Base-by-base conservation (phyloP, 345 rosid species). In the Citrus mangshanensis region DNA sequence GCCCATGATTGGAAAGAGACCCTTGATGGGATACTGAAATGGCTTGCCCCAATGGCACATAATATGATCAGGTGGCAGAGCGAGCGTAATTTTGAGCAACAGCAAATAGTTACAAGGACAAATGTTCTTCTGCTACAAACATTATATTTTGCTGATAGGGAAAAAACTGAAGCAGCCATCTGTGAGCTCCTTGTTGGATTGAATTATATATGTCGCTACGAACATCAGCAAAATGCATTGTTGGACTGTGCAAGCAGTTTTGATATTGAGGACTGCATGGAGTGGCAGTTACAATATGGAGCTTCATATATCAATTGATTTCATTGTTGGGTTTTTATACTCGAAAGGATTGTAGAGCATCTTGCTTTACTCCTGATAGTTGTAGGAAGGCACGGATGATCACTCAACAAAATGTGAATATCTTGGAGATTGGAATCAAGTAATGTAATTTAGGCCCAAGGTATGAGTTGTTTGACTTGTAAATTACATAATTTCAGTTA, bases 41-140 rank as follows among this genome's bases (percentile, higher is more conserved):
- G 99, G 99, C 95, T 96, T 72, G 92, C 94, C 5, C 99, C 98
- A 0, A 84, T 96, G 40, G 99, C 99, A 4, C 99, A 94, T 83
- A 96, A 94, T 87, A 94, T 89, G 97, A 91, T 96, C 78, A 74
- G 95, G 55, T 94, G 97, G 99, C 99, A 96, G 77, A 91, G 97
- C 14, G 98, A 96, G 75, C 92, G 97, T 40, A 96, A 93, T 73
- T 92, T 94, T 38, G 99, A 94, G 89, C 97, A 94, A 78, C 97
- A 92, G 71, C 97, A 96, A 77, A 92, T 93, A 74, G 95, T 92
- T 70, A 81, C 87, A 35, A 76, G 94, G 77, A 90, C 97, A 0
- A 94, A 94, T 62, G 94, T 94, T 58, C 95, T 96, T 80, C 83
- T 96, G 76, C 93, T 96, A 61, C 95, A 93, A 82, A 91, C 99